phyloP scores from a whole-genome alignment of 352 stramenopile species.

The Pythium oligandrum region DNA sequence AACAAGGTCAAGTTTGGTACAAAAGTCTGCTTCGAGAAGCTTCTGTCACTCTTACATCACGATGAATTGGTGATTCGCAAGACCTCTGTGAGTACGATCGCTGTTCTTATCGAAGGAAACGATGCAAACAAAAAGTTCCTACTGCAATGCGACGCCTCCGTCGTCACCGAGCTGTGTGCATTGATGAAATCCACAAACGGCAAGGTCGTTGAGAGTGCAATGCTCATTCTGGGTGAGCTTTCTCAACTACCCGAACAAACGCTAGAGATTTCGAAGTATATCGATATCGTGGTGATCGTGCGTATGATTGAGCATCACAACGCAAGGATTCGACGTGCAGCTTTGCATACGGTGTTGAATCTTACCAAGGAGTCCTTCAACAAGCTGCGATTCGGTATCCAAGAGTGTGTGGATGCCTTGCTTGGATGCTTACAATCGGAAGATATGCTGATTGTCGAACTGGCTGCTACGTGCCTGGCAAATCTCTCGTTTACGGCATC shows the following conservation, averaged over 20 bases:
- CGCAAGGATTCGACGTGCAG: slow-evolving; percentile 44
- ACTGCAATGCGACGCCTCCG: slow-evolving; percentile 47
- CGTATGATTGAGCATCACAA: slow-evolving; percentile 61
- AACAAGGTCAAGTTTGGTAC: slow-evolving; percentile 79
- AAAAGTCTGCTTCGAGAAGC: slow-evolving; percentile 69
- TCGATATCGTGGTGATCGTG: slow-evolving; percentile 59
- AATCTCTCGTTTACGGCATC: slow-evolving; percentile 56
- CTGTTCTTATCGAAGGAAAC: slow-evolving; percentile 60
- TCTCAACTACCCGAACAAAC: slow-evolving; percentile 51
- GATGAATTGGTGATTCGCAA: slow-evolving; percentile 62
- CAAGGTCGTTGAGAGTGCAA: slow-evolving; percentile 62
- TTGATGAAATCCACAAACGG: slow-evolving; percentile 59
- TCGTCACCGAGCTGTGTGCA: slow-evolving; percentile 50
- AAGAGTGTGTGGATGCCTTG: slow-evolving; percentile 49
- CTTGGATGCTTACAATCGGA: slow-evolving; percentile 42
- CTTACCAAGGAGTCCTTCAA: slow-evolving; percentile 78
- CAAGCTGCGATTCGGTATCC: slow-evolving; percentile 63
- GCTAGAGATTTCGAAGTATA: slow-evolving; percentile 63
- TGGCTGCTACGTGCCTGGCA: slow-evolving; percentile 52
- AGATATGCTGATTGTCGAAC: slow-evolving; percentile 60
- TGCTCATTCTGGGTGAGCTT: slow-evolving; percentile 70
- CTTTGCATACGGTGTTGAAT: slow-evolving; percentile 46
- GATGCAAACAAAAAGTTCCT: slow-evolving; percentile 68
- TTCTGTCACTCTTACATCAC: slow-evolving; percentile 59
- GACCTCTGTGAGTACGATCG: slow-evolving; percentile 48